These are phyloP conservation scores for Hortiboletus flavorubellus DNA, from an alignment of 768 basidiomycete genomes.

Conservation along the genomic window DNA sequence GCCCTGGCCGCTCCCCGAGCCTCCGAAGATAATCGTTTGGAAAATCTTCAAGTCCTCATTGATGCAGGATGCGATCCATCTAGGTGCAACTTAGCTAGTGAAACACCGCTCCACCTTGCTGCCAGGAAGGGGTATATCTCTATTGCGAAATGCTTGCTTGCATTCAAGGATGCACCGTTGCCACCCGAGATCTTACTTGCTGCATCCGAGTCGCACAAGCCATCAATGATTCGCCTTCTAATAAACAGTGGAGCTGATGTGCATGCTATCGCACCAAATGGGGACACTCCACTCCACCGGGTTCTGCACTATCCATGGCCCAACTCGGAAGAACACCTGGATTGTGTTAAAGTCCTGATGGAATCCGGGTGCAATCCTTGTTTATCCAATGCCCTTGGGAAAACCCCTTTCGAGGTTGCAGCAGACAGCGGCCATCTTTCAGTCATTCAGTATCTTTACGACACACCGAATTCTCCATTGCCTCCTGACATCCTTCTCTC, in stretches of 20 bases:
- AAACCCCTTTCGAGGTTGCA: background rate
- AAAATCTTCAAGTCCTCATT: background rate
- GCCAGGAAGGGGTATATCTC: background rate
- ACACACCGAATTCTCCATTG: background rate
- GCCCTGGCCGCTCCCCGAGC: background rate
- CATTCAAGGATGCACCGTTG: background rate
- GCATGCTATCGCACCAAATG: background rate
- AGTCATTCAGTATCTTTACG: background rate
- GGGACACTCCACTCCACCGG: background rate
- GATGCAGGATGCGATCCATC: slow-evolving; percentile 10
- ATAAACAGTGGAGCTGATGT: background rate
- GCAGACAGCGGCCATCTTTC: background rate
- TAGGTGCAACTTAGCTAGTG: background rate
- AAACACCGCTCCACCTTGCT: background rate
- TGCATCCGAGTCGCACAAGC: background rate
- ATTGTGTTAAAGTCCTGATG: background rate
- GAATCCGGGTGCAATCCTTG: background rate
- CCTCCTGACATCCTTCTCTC: background rate
- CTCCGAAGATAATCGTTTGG: background rate
- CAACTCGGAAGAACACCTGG: background rate
- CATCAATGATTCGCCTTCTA: background rate
- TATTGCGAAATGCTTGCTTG: background rate
- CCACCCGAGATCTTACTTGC: background rate
- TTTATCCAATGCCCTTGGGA: background rate
- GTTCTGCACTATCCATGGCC: background rate